Evolutionary conservation across 2,329 filamentous ascomycete genomes (phyloP).

Genomic region (Penicillium concentricum): DNA sequence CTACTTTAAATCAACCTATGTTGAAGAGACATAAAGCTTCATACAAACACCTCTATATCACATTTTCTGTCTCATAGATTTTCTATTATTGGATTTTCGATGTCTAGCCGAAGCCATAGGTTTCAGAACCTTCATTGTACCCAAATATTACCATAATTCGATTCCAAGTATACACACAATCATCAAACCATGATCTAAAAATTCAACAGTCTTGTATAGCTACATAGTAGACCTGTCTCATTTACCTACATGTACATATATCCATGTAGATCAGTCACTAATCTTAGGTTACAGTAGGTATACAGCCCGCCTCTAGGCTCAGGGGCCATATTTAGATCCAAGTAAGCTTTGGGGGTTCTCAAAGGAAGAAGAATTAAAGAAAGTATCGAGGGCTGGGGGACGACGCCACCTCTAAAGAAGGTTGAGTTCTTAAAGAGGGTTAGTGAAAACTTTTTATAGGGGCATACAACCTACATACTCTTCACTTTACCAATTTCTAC

Average conservation of each 20-base stretch:
- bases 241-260: neutral
- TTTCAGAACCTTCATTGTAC: neutral
- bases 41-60: neutral
- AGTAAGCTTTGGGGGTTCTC: too few relatives aligned
- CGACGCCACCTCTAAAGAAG: too few relatives aligned
- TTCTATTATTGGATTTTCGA: neutral
- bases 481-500: too few relatives aligned
- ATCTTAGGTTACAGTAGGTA: too few relatives aligned
- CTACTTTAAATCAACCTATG: conserved; percentile 1
- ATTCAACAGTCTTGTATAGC: neutral
- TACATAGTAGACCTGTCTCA: neutral
- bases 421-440: too few relatives aligned
- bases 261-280: neutral
- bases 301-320: too few relatives aligned
- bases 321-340: too few relatives aligned
- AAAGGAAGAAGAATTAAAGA: too few relatives aligned
- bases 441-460: too few relatives aligned
- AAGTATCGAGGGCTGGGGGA: too few relatives aligned
- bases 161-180: neutral
- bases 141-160: neutral
- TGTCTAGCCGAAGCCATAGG: neutral
- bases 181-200: neutral
- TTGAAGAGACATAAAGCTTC: neutral
- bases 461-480: too few relatives aligned
- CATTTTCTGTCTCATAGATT: neutral